Evolutionary conservation across 768 basidiomycete species (phyloP).

Genomic region (Saitozyma podzolica): DNA sequence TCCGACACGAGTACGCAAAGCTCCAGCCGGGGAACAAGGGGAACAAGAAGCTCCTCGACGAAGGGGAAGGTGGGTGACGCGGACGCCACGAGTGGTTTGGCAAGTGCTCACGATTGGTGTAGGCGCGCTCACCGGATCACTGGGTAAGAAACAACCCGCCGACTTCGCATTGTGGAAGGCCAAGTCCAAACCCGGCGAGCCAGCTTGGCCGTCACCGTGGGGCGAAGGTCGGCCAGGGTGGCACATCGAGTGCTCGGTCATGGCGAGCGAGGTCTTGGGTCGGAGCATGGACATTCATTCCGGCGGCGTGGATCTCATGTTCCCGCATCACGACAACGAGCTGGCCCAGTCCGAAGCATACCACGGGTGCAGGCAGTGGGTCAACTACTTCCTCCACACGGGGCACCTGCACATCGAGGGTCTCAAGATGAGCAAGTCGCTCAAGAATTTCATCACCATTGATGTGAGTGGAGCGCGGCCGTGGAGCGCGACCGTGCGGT

Average conservation of each 20-base stretch:
- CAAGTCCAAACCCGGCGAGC: conserved; percentile 86
- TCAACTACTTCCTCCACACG: conserved; percentile 98
- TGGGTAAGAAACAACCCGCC: conserved; percentile 72
- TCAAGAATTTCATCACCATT: conserved; percentile 99
- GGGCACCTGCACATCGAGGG: conserved; percentile 98
- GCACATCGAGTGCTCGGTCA: conserved; percentile 99
- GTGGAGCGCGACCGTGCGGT: background rate
- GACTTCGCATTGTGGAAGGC: conserved; percentile 99
- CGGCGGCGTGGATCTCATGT: conserved; percentile 94
- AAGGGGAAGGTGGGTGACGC: conserved; percentile 73
- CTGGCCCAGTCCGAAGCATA: conserved; percentile 98
- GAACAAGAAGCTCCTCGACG: conserved; percentile 82
- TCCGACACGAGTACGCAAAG: conserved; percentile 82
- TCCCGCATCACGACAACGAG: conserved; percentile 99
- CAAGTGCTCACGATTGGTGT: background rate
- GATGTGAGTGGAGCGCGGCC: conserved; percentile 38
- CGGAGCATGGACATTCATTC: conserved; percentile 96
- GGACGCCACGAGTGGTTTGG: too few species aligned
- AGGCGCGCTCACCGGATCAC: conserved; percentile 64
- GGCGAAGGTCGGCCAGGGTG: conserved; percentile 93
- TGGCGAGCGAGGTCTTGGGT: conserved; percentile 89
- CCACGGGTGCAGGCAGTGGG: conserved; percentile 88
- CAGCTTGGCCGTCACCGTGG: conserved; percentile 95
- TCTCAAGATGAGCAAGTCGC: conserved; percentile 96
- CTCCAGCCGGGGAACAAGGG: conserved; percentile 95